phyloP scores from a whole-genome alignment of 768 basidiomycete genomes.

The Psilocybe cyanescens region DNA sequence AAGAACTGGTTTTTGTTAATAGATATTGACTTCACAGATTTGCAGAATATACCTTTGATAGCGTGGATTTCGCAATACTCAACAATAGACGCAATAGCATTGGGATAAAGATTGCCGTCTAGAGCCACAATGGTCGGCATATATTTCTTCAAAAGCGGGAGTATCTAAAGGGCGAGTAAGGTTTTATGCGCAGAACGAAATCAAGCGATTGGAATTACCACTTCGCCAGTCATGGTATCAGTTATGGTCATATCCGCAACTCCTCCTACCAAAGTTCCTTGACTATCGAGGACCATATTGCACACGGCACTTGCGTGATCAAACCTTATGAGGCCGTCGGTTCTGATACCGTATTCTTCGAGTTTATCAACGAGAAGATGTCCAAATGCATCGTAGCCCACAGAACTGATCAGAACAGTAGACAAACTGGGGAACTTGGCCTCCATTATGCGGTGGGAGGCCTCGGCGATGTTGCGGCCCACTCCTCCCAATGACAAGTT shows the following conservation, averaged over 20 bases:
- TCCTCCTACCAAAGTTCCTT: slow-evolving; percentile 78
- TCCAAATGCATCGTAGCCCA: slow-evolving; percentile 83
- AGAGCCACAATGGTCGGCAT: slow-evolving; percentile 66
- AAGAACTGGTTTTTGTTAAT: slow-evolving; percentile 53
- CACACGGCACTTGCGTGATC: slow-evolving; percentile 75
- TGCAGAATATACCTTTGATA: slow-evolving; percentile 54
- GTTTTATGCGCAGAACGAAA: neutral
- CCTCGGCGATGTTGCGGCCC: slow-evolving; percentile 94
- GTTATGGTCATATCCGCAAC: slow-evolving; percentile 91
- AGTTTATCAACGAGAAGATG: slow-evolving; percentile 63
- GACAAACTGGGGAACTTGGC: slow-evolving; percentile 36
- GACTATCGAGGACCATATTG: slow-evolving; percentile 77
- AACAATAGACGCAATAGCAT: slow-evolving; percentile 55
- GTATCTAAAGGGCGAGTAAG: slow-evolving; percentile 42
- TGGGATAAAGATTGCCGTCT: slow-evolving; percentile 74
- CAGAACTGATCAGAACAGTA: slow-evolving; percentile 70
- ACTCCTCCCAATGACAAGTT: slow-evolving; percentile 84
- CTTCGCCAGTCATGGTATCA: slow-evolving; percentile 48
- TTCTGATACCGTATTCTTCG: slow-evolving; percentile 69
- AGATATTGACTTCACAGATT: neutral
- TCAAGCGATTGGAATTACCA: slow-evolving; percentile 27
- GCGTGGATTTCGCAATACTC: slow-evolving; percentile 47
- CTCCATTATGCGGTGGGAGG: slow-evolving; percentile 68
- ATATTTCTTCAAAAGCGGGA: slow-evolving; percentile 49
- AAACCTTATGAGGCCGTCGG: slow-evolving; percentile 65